Conservation (phyloP, 805 yeast genomes). For the Wickerhamomyces bisporus region DNA sequence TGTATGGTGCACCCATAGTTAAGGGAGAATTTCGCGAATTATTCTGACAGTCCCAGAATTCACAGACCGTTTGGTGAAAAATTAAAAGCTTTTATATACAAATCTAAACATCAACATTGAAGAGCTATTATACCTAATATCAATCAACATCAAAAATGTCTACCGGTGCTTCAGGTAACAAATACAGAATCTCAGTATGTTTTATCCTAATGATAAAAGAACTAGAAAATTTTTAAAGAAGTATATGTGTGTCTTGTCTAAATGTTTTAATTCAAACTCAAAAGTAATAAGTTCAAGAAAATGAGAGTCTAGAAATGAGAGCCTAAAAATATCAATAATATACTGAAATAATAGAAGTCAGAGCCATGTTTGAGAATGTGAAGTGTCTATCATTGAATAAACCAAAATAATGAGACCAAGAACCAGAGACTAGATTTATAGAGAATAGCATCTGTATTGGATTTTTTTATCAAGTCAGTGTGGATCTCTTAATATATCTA, state of each 20-base stretch:
- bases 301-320: no score
- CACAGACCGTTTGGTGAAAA: slow-evolving; percentile 3
- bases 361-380: no score
- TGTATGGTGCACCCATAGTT: neutral
- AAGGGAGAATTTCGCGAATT: neutral
- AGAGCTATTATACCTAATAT: neutral
- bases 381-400: no score
- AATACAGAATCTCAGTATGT: slow-evolving; percentile 99
- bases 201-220: neutral
- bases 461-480: no score
- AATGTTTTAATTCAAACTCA: no score
- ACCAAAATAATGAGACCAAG: no score
- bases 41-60: slow-evolving; percentile 12
- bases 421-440: no score
- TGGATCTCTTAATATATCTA: no score
- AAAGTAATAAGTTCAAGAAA: no score
- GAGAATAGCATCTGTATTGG: no score
- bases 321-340: neutral
- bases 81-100: slow-evolving; percentile 1
- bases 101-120: slow-evolving; percentile 1
- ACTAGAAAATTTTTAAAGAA: no score
- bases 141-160: slow-evolving; percentile 50
- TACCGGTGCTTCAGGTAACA: slow-evolving; percentile 98
- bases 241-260: neutral
- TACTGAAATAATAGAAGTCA: no score